Base-by-base conservation (phyloP, 208 protist species). In the Crithidia expoeki region DNA sequence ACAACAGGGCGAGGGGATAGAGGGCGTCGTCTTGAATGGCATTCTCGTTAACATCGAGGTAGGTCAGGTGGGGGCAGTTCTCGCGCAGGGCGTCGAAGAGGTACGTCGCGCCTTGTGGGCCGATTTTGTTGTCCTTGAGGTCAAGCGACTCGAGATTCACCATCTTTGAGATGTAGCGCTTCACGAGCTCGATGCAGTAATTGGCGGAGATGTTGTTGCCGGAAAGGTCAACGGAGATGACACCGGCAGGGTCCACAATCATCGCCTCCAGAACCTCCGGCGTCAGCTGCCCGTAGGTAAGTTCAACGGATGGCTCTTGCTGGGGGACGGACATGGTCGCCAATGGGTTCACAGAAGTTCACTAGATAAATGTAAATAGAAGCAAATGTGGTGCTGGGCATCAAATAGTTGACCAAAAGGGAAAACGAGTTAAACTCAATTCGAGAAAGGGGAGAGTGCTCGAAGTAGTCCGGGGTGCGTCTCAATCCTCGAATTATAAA, bases 1-100 rank as follows among this genome's bases (percentile, higher is more conserved):
- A 64, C 23, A 94, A 65, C 44, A 86, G 53, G 2, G 91, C 86
- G 23, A 94, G 68, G 2, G 72, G 46, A 52, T 86, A 81, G 28
- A 94, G 55, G 23, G 84, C 77, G 55, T 91, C 88, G 64, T 96
- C 84, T 55, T 89, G 83, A 42, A 94, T 92, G 23, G 76, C 76
- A 58, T 96, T 96, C 72, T 96, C 91, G 60, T 86, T 94, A 17
- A 96, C 71, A 53, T 94, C 88, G 19, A 96, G 65, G 72, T 93
- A 93, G 17, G 70, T 68, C 21, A 96, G 62, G 50, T 79, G 72
- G 4, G 73, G 79, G 60, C 88, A 96, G 55, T 81, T 44, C 49
- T 79, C 44, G n/a, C 74, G 76, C 50, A 96, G 76, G 10, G 77
- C 66, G 64, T 92, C 76, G 57, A 86, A 93, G 25, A 96, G 79